Evolutionary conservation across 306 rosid species (phyloP).

Genomic region (Lagenaria siceraria): DNA sequence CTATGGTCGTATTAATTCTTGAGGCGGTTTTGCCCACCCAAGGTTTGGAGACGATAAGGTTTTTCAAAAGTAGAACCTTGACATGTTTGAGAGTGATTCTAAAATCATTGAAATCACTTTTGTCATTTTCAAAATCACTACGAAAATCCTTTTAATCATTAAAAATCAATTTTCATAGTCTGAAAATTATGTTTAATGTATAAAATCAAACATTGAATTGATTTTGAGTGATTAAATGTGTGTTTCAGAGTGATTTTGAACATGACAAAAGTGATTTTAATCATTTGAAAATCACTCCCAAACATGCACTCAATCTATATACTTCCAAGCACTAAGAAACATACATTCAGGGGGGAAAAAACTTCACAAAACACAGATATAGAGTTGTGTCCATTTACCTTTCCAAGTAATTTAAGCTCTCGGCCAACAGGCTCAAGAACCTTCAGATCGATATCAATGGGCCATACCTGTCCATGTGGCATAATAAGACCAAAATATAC

Average conservation of each 20-base stretch:
- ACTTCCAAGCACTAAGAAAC: background rate
- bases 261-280: too few species aligned
- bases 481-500: background rate
- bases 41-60: background rate
- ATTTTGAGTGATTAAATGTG: too few species aligned
- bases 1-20: background rate
- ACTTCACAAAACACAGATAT: background rate
- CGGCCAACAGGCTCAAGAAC: conserved; percentile 82
- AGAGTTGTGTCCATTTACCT: conserved; percentile 25
- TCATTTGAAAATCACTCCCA: too few species aligned
- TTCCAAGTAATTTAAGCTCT: conserved; percentile 78
- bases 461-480: conserved; percentile 71
- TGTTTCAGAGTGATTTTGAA: too few species aligned
- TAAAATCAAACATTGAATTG: too few species aligned
- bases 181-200: too few species aligned
- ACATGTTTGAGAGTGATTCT: too few species aligned
- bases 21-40: background rate
- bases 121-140: too few species aligned
- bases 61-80: background rate
- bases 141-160: too few species aligned
- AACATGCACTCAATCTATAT: background rate
- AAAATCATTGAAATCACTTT: too few species aligned
- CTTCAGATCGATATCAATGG: conserved; percentile 48
- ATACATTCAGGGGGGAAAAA: background rate
- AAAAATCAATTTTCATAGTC: too few species aligned